Base-by-base conservation (phyloP, 108 stramenopile species). In the Fragilariopsis cylindrus region DNA sequence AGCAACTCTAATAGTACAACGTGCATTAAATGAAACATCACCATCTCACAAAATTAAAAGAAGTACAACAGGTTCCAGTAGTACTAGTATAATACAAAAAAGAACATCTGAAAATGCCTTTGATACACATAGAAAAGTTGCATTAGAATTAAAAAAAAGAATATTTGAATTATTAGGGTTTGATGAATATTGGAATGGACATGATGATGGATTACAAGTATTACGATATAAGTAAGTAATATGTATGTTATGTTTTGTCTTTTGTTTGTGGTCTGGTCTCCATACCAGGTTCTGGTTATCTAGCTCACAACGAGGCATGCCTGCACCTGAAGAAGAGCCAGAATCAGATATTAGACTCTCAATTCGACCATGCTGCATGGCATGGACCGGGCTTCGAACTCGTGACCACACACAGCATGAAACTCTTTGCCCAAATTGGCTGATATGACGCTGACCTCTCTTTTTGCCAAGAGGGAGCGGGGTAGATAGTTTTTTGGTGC, bases 121-220 rank as follows among this genome's bases (percentile, higher is more conserved):
- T 75, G 92, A 93, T 77, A 94, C 89, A 4, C 89, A 90, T 75
- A 86, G 92, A 7, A 76, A 67, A 19, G 65, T 76, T 7, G 88
- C 90, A 0, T 57, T 81, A 56, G 75, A 65, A 6, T 77, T 92
- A 15, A 92, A 92, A 57, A 75, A 82, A 43, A 57, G 71, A 12
- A 72, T 72, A 44, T 79, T 88, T 45, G 76, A 87, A 46, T 16
- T 79, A 13, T 76, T 89, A 53, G 93, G 96, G 4, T 87, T 96
- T 79, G 89, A 95, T 74, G 75, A 83, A 67, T 96, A 93, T 72
- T 73, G 70, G 44, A 89, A 97, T 62, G 67, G 65, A 3, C 82
- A 89, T 66, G 89, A 93, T 9, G 97, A 98, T 82, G 97, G 96
- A n/a, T 75, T 97, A 21, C 97, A 98, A 75, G 87, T 97, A 11